Percentiles rank a stretch among this genome's conserved stretches.
These are phyloP conservation scores for Pseudogymnoascus sp. DNA, from an alignment of 2,329 filamentous ascomycete genomes.

Conservation along the genomic window DNA sequence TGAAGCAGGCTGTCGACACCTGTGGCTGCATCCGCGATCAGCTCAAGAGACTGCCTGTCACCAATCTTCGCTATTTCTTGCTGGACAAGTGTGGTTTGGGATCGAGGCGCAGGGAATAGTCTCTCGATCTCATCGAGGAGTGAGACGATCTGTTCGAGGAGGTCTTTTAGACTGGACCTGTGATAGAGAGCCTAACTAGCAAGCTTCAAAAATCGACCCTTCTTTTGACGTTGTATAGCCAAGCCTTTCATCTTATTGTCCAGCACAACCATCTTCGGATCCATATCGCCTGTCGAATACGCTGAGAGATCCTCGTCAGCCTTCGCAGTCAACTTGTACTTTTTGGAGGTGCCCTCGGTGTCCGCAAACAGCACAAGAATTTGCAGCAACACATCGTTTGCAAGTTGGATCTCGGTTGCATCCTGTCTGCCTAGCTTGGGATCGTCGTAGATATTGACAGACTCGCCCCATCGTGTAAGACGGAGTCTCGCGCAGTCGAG, in stretches of 20 bases:
- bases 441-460: constrained; percentile 27
- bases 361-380: constrained; percentile 19
- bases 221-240: constrained; percentile 15
- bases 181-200: constrained; percentile 17
- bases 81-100: too few species aligned
- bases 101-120: too few species aligned
- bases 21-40: too few species aligned
- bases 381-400: constrained; percentile 14
- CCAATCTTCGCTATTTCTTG: too few species aligned
- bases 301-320: constrained; percentile 16
- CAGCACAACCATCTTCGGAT: constrained; percentile 10
- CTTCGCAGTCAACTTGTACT: constrained; percentile 15
- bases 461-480: constrained; percentile 31
- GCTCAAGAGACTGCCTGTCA: too few species aligned
- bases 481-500: constrained; percentile 28
- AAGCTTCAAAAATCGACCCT: constrained; percentile 15
- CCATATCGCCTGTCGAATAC: constrained; percentile 14
- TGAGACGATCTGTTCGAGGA: neutral
- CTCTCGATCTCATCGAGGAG: too few species aligned
- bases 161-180: constrained; percentile 13
- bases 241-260: constrained; percentile 17
- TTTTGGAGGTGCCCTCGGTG: constrained; percentile 17
- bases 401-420: constrained; percentile 15
- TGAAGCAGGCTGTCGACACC: too few species aligned
- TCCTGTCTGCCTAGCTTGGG: constrained; percentile 11